Percentiles rank a stretch among this genome's conserved stretches.
These are phyloP conservation scores for Panicum virgatum DNA, from an alignment of 202 grass and related monocot genomes.

Conservation along the genomic window DNA sequence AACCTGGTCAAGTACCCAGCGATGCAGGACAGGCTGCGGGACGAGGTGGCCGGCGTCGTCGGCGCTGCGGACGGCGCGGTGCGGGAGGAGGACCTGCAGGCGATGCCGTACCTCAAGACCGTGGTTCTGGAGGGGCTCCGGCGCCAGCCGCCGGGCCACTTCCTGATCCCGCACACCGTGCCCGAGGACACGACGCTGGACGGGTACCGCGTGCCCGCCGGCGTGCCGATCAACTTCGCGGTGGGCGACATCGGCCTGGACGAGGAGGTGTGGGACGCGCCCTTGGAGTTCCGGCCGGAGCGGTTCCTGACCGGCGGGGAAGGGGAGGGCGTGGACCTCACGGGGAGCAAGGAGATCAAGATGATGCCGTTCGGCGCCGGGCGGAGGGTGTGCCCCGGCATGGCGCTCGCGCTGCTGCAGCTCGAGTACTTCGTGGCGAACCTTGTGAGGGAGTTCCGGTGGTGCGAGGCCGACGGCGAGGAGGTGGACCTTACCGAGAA, in stretches of 20 bases:
- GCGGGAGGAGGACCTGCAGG: conserved; percentile 62
- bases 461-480: conserved; percentile 49
- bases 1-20: conserved; percentile 63
- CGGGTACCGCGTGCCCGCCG: conserved; percentile 68
- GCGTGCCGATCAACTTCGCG: conserved; percentile 51
- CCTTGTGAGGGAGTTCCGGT: conserved; percentile 67
- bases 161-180: conserved; percentile 67
- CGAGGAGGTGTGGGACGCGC: conserved; percentile 56
- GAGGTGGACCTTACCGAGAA: conserved; percentile 70
- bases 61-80: conserved; percentile 23
- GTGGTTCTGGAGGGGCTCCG: conserved; percentile 75
- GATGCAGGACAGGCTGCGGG: conserved; percentile 57
- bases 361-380: conserved; percentile 96
- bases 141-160: conserved; percentile 72
- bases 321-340: conserved; percentile 69
- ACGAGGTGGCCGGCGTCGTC: conserved; percentile 39
- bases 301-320: conserved; percentile 65
- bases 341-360: conserved; percentile 77
- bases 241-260: conserved; percentile 59
- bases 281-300: conserved; percentile 65
- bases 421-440: conserved; percentile 81
- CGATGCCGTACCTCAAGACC: conserved; percentile 72
- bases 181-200: conserved; percentile 56
- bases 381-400: conserved; percentile 73
- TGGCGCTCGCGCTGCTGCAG: conserved; percentile 73